Base-by-base conservation (phyloP, 1,284 basidiomycete genomes). In the Stygiomarasmius scandens region DNA sequence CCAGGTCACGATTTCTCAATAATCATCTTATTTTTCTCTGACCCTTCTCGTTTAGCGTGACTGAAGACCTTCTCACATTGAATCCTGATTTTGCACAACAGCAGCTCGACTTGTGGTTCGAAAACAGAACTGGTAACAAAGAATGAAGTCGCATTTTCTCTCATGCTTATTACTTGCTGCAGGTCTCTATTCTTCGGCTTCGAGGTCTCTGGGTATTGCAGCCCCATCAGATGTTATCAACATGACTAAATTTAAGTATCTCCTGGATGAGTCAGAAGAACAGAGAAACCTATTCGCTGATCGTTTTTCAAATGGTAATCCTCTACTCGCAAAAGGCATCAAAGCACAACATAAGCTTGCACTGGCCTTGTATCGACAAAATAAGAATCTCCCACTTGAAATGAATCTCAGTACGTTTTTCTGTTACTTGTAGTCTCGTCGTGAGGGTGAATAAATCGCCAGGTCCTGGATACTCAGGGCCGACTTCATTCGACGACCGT, bases 251-350 rank as follows among this genome's bases (percentile, higher is more conserved):
- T 54, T 71, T 10, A 51, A 49, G 0, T 23, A 45, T 2, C 60
- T 70, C 1, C 43, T 73, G 9, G 24, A 58, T 3, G 51, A 66
- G 23, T 64, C 70, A 0, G 52, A 64, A 20, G 53, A 41, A 0
- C 60, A 67, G 44, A 51, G 71, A 11, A 56, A 54, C 5, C 52
- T 60, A 19, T 71, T 66, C 34, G 69, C 71, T 0, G 25, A 38
- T 1, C 41, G 63, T 20, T 73, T 70, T 52, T 68, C 71, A 0
- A 72, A 73, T 45, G 71, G 71, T 5, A 73, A 71, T 49, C 38
- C 59, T 1, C 55, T 58, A 2, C 65, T 73, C 16, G 64, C 63
- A 4, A 66, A 65, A 48, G 71, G 71, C 0, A 73, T 71, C 25
- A 61, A 62, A 48, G 64, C 63, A 9, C 71, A 73, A 48, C 66